These are phyloP conservation scores for Cladosporium cucumerinum DNA, from an alignment of 2,329 filamentous ascomycete genomes.

Conservation along the genomic window DNA sequence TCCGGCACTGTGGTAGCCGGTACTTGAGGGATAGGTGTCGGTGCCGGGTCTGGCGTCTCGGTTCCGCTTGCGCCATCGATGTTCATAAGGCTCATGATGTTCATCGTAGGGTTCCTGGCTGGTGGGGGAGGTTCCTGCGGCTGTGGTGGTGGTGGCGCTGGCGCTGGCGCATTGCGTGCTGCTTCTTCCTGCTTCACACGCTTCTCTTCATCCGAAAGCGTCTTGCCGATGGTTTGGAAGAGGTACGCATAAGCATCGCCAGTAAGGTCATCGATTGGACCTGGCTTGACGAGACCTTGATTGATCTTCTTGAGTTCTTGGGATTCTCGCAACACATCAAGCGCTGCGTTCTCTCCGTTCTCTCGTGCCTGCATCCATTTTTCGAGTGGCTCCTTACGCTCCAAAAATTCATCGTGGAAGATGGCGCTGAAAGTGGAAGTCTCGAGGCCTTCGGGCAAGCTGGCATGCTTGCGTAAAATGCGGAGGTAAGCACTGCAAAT, in stretches of 20 bases:
- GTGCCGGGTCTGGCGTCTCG: slow-evolving; percentile 9
- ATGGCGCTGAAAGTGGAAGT: slow-evolving; percentile 63
- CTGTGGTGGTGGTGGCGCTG: slow-evolving; percentile 20
- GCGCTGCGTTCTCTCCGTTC: slow-evolving; percentile 44
- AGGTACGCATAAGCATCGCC: slow-evolving; percentile 81
- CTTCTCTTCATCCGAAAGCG: slow-evolving; percentile 49
- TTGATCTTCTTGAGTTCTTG: slow-evolving; percentile 77
- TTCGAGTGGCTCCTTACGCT: slow-evolving; percentile 58
- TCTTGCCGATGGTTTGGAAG: slow-evolving; percentile 64
- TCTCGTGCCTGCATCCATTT: slow-evolving; percentile 53
- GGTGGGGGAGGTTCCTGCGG: slow-evolving; percentile 19
- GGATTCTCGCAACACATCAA: slow-evolving; percentile 64
- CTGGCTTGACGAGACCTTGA: slow-evolving; percentile 78
- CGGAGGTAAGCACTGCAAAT: slow-evolving; percentile 57
- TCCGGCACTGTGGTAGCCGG: slow-evolving; percentile 12
- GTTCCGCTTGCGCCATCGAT: slow-evolving; percentile 29
- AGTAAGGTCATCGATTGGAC: slow-evolving; percentile 87
- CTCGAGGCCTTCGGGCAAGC: slow-evolving; percentile 60
- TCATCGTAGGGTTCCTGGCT: slow-evolving; percentile 32
- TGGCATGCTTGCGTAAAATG: slow-evolving; percentile 54
- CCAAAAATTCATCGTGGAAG: slow-evolving; percentile 62
- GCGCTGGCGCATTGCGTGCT: slow-evolving; percentile 21
- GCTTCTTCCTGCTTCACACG: slow-evolving; percentile 29
- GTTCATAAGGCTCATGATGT: slow-evolving; percentile 35
- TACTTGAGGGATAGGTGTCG: slow-evolving; percentile 20